Evolutionary conservation across 345 rosid genomes (phyloP), one percentile per base, ranked within the genome.

Genomic region (Xanthoceras sorbifolium): DNA sequence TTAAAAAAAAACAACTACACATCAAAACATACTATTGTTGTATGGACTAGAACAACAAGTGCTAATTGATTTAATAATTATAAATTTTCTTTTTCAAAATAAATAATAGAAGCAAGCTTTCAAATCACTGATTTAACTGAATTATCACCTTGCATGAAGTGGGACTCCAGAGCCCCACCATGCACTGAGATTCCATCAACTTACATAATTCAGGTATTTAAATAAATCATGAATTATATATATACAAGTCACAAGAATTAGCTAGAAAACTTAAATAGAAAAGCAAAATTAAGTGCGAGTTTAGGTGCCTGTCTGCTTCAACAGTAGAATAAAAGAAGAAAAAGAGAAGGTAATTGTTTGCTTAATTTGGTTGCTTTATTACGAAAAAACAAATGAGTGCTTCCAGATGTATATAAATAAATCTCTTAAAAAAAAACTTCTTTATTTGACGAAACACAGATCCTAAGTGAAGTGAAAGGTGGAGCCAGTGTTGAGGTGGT

Each of bases 401-500:
- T 31, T 31, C 69, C 69, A 73, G 46, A 71, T 11, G 48, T 18
- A 23, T 50, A 52, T 4, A 23, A 25, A 44, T 2, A 12, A 18
- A 23, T 44, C 40, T n/a, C 18, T n/a, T 34, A 18, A 36, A 40
- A n/a, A 42, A 52, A 50, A 22, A 20, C 0, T 17, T 11, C 71
- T 23, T 67, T 65, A 65, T 6, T 65, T 29, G 40, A 23, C 71
- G 20, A 48, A 48, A 34, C 20, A 22, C 69, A 67, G 28, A 42
- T 8, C 4, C 23, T 44, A n/a, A 69, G 11, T 28, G 28, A 60
- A 59, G 44, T 64, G 69, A 73, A 64, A 74, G 31, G 77, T 74
- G 77, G 77, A 74, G 77, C 70, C 77, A n/a, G n/a, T 54, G 61
- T 10, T 71, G 29, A 22, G 34, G 62, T 57, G 26, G 14, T 55